Conservation (phyloP, 352 stramenopile genomes). For the Vaucheria bursata region DNA sequence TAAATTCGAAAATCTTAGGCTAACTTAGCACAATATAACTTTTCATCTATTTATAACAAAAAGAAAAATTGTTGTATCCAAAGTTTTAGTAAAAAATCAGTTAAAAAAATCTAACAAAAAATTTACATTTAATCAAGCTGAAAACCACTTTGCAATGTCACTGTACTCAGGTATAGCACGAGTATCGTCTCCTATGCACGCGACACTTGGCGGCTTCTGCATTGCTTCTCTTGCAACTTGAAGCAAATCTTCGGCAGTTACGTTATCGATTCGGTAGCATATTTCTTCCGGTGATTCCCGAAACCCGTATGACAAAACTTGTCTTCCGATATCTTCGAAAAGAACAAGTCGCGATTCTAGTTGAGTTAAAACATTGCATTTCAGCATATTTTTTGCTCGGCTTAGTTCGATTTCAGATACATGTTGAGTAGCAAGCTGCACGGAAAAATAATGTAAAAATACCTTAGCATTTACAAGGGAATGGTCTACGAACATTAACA, state of each 20-base stretch:
- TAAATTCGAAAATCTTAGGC: too few relatives aligned
- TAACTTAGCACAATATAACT: too few relatives aligned
- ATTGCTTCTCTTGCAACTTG: constrained; percentile 54
- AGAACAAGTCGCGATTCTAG: constrained; percentile 93
- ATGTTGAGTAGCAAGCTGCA: constrained; percentile 4
- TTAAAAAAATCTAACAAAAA: not conserved
- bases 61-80: too few relatives aligned
- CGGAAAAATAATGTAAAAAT: too few relatives aligned
- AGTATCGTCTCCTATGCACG: constrained; percentile 54
- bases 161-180: constrained; percentile 49
- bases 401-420: constrained; percentile 74
- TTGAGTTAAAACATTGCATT: constrained; percentile 97
- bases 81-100: not conserved
- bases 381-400: constrained; percentile 96
- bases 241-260: constrained; percentile 61
- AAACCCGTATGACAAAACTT: constrained; percentile 89
- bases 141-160: constrained; percentile 13
- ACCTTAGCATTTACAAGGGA: too few relatives aligned
- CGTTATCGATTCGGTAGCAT: constrained; percentile 62
- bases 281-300: constrained; percentile 45
- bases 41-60: too few relatives aligned
- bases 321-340: constrained; percentile 97
- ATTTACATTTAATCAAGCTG: too few relatives aligned
- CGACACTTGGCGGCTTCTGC: constrained; percentile 53
- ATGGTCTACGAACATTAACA: too few relatives aligned